Evolutionary conservation across 345 rosid genomes (phyloP).

Genomic region (Aegle marmelos): DNA sequence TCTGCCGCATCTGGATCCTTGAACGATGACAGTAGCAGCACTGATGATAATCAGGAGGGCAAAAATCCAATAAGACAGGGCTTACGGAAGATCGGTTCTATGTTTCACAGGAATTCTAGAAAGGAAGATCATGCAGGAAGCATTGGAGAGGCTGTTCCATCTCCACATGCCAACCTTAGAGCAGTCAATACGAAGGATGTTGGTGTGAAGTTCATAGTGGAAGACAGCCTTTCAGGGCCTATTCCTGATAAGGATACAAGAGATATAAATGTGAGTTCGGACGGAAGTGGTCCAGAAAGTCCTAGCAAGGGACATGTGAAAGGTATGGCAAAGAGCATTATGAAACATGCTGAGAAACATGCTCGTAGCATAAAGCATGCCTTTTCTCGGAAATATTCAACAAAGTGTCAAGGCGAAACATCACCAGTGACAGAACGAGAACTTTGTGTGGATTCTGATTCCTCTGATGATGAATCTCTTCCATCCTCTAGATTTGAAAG

Average conservation of each 20-base stretch:
- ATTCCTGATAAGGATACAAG: slow-evolving; percentile 30
- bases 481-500: slow-evolving; percentile 21
- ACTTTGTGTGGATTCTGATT: slow-evolving; percentile 31
- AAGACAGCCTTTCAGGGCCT: slow-evolving; percentile 39
- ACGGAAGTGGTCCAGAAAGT: slow-evolving; percentile 38
- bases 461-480: slow-evolving; percentile 49
- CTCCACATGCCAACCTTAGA: slow-evolving; percentile 57
- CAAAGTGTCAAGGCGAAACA: slow-evolving; percentile 24
- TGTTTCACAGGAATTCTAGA: slow-evolving; percentile 47
- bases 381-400: slow-evolving; percentile 69
- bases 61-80: slow-evolving; percentile 38
- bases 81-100: slow-evolving; percentile 43
- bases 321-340: slow-evolving; percentile 54
- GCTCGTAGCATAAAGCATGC: slow-evolving; percentile 54
- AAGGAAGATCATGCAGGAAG: slow-evolving; percentile 36
- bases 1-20: slow-evolving; percentile 35
- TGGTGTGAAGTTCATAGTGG: slow-evolving; percentile 48
- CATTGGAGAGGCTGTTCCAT: slow-evolving; percentile 36
- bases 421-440: slow-evolving; percentile 29
- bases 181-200: slow-evolving; percentile 42
- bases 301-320: slow-evolving; percentile 49
- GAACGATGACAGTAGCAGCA: slow-evolving; percentile 41
- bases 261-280: slow-evolving; percentile 35
- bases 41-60: slow-evolving; percentile 47
- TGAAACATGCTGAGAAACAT: slow-evolving; percentile 65